These are phyloP conservation scores for Jaminaea rosea DNA, from an alignment of 1,284 basidiomycete species.

Conservation along the genomic window DNA sequence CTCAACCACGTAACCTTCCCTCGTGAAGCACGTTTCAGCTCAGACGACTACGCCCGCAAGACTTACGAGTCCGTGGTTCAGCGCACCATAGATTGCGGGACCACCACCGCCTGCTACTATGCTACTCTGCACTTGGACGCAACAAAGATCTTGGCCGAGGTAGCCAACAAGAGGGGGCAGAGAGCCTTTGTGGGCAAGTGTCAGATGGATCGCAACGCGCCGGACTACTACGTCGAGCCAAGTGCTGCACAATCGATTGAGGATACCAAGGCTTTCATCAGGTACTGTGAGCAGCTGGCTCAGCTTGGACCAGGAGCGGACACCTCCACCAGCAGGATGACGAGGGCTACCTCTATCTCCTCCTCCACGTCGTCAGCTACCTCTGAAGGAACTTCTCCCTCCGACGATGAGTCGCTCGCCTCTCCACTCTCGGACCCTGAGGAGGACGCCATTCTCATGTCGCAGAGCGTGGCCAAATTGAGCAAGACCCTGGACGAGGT, in stretches of 20 bases:
- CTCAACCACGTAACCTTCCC: constrained; percentile 79
- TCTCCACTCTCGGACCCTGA: too few species aligned
- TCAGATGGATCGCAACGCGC: constrained; percentile 77
- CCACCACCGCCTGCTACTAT: constrained; percentile 88
- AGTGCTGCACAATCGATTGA: constrained; percentile 31
- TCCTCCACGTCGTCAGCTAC: not conserved
- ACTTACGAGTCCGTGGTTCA: constrained; percentile 68
- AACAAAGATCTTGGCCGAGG: constrained; percentile 70
- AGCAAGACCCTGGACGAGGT: constrained; percentile 34
- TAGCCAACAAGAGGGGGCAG: constrained; percentile 65
- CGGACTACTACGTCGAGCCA: constrained; percentile 63
- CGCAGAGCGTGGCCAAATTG: constrained; percentile 30
- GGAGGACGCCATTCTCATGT: constrained; percentile 11
- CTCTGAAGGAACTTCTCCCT: too few species aligned
- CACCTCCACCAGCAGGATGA: too few species aligned
- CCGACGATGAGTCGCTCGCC: not conserved
- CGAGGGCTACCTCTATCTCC: too few species aligned
- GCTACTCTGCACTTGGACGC: constrained; percentile 72
- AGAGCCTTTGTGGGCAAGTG: constrained; percentile 83
- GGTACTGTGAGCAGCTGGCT: constrained; percentile 11
- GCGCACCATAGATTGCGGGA: constrained; percentile 59
- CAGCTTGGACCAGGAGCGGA: not conserved
- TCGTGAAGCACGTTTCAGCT: constrained; percentile 69
- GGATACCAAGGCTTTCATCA: constrained; percentile 37
- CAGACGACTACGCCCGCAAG: constrained; percentile 61